Conservation (phyloP, 2,329 filamentous ascomycete species). For the Macrophomina phaseolina region DNA sequence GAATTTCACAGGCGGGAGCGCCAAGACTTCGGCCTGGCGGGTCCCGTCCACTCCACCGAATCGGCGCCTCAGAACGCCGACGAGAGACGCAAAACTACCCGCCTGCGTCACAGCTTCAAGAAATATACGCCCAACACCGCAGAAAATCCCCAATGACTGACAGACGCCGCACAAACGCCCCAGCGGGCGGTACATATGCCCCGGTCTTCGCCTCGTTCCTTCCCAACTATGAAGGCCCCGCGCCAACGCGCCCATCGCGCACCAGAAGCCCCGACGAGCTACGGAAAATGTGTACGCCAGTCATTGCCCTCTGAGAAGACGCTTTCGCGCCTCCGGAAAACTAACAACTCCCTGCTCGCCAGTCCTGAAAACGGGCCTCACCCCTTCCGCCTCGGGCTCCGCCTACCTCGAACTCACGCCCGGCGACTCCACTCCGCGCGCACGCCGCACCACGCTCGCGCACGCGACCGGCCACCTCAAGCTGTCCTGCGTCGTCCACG, state of each 20-base stretch:
- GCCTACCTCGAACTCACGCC: constrained; percentile 74
- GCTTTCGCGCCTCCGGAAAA: constrained; percentile 9
- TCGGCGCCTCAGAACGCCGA: background rate
- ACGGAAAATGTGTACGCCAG: constrained; percentile 77
- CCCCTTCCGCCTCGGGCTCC: constrained; percentile 91
- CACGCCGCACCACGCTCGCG: constrained; percentile 50
- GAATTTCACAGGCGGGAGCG: constrained; percentile 11
- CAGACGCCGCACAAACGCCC: constrained; percentile 88
- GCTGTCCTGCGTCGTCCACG: constrained; percentile 90
- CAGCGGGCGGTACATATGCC: constrained; percentile 74
- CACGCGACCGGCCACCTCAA: constrained; percentile 74
- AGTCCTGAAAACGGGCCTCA: constrained; percentile 91
- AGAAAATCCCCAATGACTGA: constrained; percentile 69
- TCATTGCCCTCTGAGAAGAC: constrained; percentile 28
- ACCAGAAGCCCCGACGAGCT: constrained; percentile 71
- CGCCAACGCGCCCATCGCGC: constrained; percentile 58
- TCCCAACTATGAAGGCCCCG: constrained; percentile 52
- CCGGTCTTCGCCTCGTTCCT: constrained; percentile 69
- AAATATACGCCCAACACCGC: constrained; percentile 2
- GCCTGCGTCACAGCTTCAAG: constrained; percentile 20
- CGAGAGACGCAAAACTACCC: constrained; percentile 20
- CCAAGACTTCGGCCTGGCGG: constrained; percentile 10
- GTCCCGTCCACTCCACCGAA: background rate
- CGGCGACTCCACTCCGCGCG: constrained; percentile 41
- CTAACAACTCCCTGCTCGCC: constrained; percentile 22